Evolutionary conservation across 805 yeast genomes (phyloP), one percentile per base, ranked within the genome.

Genomic region (Monosporozyma servazzii): DNA sequence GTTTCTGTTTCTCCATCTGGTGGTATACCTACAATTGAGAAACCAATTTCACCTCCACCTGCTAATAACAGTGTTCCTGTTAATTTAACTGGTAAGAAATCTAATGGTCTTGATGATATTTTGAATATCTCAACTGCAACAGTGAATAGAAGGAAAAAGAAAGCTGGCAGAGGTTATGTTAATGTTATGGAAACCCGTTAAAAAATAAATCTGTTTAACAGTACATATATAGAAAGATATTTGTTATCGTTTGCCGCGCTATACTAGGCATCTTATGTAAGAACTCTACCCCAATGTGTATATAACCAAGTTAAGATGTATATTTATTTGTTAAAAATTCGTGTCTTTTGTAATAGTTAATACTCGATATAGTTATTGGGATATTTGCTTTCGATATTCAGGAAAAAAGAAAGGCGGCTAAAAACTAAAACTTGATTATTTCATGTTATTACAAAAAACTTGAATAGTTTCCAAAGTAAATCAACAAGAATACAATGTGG

Each of bases 141-240:
- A 1, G 29, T 63, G 1, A 45, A 72, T 2, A 67, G 70, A 58
- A 71, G 73, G 49, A 67, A 36, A 36, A 75, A 75, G 59, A 74
- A 71, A 54, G 64, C 71, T 10, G 76, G 75, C 49, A 73, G 84
- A 60, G 83, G 83, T 9, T 84, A 84, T 60, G 87, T 84, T 45
- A 85, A 84, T 64, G 84, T 83, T 7, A 78, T 83, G 84, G 67
- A 64, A 31, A 58, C 56, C 41, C 37, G 37, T 33, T 33, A 15
- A 33, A n/a, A 15, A 6, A 5, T 33, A 6, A 25, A 5, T 25
- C 27, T 7, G 27, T 25, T 25, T 25, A 7, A 25, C 27, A 25
- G 17, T 33, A 4, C 17, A 33, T 33, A 30, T 30, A 30, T 30
- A 11, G 15, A 30, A 33, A 33, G 17, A 33, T 13, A 33, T 13